Evolutionary conservation across 139 green algal genomes (phyloP).

Genomic region (Nannochloris sp.): DNA sequence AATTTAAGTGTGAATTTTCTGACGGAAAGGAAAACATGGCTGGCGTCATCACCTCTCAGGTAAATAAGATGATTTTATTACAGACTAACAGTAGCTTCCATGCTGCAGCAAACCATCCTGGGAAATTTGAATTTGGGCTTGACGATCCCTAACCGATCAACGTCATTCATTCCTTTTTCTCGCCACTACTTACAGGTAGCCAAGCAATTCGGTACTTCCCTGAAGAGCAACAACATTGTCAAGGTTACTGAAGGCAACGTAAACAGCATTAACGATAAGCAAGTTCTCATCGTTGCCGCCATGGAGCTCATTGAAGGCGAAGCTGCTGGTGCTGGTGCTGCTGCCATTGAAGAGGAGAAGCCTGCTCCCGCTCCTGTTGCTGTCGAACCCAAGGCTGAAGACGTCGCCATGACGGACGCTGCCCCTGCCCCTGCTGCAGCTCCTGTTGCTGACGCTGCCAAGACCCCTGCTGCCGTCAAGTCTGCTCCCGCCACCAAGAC

Average conservation of each 20-base stretch:
- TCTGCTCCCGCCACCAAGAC: background rate
- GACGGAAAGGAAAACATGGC: constrained; percentile 31
- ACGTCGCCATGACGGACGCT: background rate
- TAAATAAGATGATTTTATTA: constrained; percentile 8
- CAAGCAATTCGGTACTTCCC: background rate
- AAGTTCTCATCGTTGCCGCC: constrained; percentile 25
- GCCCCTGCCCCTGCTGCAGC: background rate
- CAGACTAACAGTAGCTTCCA: background rate
- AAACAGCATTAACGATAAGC: background rate
- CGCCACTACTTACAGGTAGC: constrained; percentile 4
- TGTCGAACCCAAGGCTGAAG: background rate
- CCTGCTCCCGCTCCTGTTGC: background rate
- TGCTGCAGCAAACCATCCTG: background rate
- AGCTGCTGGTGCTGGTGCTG: background rate
- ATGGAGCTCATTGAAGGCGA: constrained; percentile 14
- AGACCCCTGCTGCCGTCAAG: background rate
- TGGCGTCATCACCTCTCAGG: constrained; percentile 35
- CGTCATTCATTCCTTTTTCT: too few species aligned
- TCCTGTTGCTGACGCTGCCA: constrained; percentile 8
- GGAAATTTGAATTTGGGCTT: too few species aligned
- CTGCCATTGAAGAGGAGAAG: background rate
- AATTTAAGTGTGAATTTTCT: constrained; percentile 29
- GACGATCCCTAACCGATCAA: too few species aligned
- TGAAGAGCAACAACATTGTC: constrained; percentile 17
- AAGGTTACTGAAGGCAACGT: constrained; percentile 26